A percentile compares a stretch with the other conserved stretches of the same genome.
Conservation (phyloP, 352 stramenopile genomes). For the Globisporangium apiculatum region DNA sequence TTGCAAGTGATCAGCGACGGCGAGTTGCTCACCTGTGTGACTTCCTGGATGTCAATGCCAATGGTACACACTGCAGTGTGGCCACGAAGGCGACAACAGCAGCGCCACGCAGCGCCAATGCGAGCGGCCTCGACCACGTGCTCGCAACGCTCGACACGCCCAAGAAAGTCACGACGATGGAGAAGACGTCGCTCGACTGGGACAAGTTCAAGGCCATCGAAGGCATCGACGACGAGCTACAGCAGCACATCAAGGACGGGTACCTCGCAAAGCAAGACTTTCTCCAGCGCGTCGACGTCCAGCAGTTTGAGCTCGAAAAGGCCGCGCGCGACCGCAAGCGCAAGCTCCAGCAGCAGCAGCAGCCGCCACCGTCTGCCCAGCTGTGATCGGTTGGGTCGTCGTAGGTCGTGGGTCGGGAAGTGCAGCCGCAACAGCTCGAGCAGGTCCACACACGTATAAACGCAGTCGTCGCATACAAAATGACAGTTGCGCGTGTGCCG, state of each 20-base stretch:
- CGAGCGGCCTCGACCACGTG: constrained; percentile 72
- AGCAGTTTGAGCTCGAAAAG: constrained; percentile 88
- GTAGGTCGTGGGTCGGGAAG: too few species aligned
- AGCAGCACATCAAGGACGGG: constrained; percentile 91
- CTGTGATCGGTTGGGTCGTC: neutral
- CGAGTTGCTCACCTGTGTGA: too few species aligned
- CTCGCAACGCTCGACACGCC: constrained; percentile 82
- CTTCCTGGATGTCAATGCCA: neutral
- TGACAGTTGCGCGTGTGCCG: too few species aligned
- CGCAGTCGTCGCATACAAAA: too few species aligned
- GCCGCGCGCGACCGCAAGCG: constrained; percentile 76
- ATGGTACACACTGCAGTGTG: constrained; percentile 14
- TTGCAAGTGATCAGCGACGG: too few species aligned
- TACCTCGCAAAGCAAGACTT: constrained; percentile 96
- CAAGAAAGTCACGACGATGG: constrained; percentile 91
- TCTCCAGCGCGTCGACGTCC: constrained; percentile 83
- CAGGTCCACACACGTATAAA: too few species aligned
- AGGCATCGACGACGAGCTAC: constrained; percentile 89
- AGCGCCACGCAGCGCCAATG: neutral
- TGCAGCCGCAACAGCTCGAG: neutral
- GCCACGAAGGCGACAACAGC: constrained; percentile 8
- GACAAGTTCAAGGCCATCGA: constrained; percentile 93
- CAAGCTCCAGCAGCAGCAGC: constrained; percentile 40
- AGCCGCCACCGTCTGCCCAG: neutral
- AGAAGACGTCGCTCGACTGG: constrained; percentile 95